These are phyloP conservation scores for Cryptococcus sp. DNA, from an alignment of 1,284 basidiomycete genomes.

Conservation along the genomic window DNA sequence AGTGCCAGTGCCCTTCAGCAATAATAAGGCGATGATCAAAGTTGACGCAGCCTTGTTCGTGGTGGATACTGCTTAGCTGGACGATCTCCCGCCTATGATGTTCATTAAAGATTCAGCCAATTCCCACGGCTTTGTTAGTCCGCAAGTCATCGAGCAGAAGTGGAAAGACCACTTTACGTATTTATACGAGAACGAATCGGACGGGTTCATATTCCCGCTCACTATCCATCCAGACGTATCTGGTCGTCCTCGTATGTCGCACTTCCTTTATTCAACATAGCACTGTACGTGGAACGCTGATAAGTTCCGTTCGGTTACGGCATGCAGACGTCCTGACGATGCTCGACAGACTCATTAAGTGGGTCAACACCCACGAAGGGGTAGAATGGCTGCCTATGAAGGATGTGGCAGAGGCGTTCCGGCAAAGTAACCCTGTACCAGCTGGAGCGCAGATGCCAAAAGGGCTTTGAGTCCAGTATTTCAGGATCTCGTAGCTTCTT, in stretches of 20 bases:
- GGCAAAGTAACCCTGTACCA: slow-evolving; percentile 25
- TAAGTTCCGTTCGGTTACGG: not conserved
- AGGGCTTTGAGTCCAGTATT: slow-evolving; percentile 1
- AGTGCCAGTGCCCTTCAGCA: no score
- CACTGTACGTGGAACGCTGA: not conserved
- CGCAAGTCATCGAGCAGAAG: slow-evolving; percentile 67
- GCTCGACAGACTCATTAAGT: slow-evolving; percentile 77
- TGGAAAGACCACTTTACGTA: slow-evolving; percentile 77
- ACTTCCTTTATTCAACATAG: not conserved
- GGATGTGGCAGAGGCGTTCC: slow-evolving; percentile 45
- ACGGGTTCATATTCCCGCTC: slow-evolving; percentile 72
- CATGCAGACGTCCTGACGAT: slow-evolving; percentile 64
- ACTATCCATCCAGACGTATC: slow-evolving; percentile 79
- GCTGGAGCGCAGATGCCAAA: slow-evolving; percentile 39
- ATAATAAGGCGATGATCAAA: not conserved
- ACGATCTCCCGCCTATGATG: slow-evolving; percentile 73
- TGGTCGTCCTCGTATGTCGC: slow-evolving; percentile 44
- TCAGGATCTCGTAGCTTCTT: no score
- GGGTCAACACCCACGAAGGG: slow-evolving; percentile 70
- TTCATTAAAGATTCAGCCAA: slow-evolving; percentile 68
- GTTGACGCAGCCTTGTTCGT: slow-evolving; percentile 39
- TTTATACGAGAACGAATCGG: slow-evolving; percentile 60
- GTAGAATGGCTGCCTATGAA: slow-evolving; percentile 72
- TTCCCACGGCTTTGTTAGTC: slow-evolving; percentile 72
- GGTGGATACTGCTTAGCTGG: slow-evolving; percentile 24